Conservation (phyloP, 1,139 yeast genomes). For the Hanseniaspora sp. region DNA sequence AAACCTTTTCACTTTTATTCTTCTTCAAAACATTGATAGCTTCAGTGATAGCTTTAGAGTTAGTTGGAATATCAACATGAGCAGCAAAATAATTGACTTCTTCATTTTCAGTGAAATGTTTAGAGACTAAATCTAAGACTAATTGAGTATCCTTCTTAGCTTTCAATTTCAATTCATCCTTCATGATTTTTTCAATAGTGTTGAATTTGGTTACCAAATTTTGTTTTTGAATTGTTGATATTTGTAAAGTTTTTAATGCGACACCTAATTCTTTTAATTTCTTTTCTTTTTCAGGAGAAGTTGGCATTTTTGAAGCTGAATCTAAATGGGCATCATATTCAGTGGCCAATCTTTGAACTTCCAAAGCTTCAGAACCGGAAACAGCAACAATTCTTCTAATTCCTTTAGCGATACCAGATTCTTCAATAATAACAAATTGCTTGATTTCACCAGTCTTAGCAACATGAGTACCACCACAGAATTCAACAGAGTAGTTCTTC, state of each 20-base stretch:
- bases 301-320: slow-evolving; percentile 46
- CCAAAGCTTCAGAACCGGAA: slow-evolving; percentile 81
- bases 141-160: slow-evolving; percentile 82
- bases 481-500: slow-evolving; percentile 72
- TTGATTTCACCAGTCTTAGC: slow-evolving; percentile 85
- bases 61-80: slow-evolving; percentile 59
- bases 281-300: slow-evolving; percentile 65
- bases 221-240: slow-evolving; percentile 73
- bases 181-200: slow-evolving; percentile 71
- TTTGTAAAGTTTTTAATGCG: slow-evolving; percentile 64
- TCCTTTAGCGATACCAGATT: slow-evolving; percentile 97
- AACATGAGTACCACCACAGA: slow-evolving; percentile 99
- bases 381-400: slow-evolving; percentile 96
- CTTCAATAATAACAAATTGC: slow-evolving; percentile 80
- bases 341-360: slow-evolving; percentile 70
- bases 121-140: slow-evolving; percentile 67
- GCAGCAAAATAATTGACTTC: slow-evolving; percentile 49
- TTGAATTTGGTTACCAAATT: slow-evolving; percentile 62
- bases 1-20: slow-evolving; percentile 60
- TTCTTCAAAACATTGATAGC: slow-evolving; percentile 78
- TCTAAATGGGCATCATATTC: slow-evolving; percentile 56
- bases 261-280: slow-evolving; percentile 75
- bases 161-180: slow-evolving; percentile 74
- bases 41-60: slow-evolving; percentile 89
- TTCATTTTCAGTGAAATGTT: slow-evolving; percentile 48